phyloP scores from a whole-genome alignment of 129 eudicot species.

The Centaurea solstitialis region DNA sequence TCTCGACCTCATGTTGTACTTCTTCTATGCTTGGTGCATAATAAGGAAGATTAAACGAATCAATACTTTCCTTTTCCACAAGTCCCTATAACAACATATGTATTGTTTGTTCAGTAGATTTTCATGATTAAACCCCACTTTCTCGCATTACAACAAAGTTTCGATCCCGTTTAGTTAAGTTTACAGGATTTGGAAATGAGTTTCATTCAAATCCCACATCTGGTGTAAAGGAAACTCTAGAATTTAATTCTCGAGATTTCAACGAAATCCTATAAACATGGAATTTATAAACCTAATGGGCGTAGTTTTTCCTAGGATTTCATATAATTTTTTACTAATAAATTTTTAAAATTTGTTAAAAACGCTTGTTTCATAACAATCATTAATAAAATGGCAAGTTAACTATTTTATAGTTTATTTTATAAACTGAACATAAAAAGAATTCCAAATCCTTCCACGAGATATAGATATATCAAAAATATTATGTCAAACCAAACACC shows the following conservation, averaged over 20 bases:
- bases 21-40: constrained; percentile 61
- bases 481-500: not conserved
- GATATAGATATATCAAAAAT: too few species aligned
- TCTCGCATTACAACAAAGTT: not conserved
- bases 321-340: too few species aligned
- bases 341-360: too few species aligned
- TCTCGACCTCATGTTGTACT: constrained; percentile 31
- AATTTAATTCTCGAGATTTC: not conserved
- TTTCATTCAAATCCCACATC: too few species aligned
- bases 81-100: constrained; percentile 45
- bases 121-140: not conserved
- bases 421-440: not conserved
- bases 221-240: not conserved
- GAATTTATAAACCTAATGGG: not conserved
- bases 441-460: not conserved
- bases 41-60: constrained; percentile 61
- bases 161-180: too few species aligned
- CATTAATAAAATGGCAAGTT: not conserved
- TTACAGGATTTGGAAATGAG: not conserved
- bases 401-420: too few species aligned
- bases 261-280: not conserved
- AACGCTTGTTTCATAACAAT: not conserved
- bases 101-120: not conserved
- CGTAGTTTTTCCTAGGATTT: not conserved
- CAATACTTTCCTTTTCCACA: constrained; percentile 50